phyloP scores from a whole-genome alignment of 805 yeast genomes.

The Pichia eremophila region DNA sequence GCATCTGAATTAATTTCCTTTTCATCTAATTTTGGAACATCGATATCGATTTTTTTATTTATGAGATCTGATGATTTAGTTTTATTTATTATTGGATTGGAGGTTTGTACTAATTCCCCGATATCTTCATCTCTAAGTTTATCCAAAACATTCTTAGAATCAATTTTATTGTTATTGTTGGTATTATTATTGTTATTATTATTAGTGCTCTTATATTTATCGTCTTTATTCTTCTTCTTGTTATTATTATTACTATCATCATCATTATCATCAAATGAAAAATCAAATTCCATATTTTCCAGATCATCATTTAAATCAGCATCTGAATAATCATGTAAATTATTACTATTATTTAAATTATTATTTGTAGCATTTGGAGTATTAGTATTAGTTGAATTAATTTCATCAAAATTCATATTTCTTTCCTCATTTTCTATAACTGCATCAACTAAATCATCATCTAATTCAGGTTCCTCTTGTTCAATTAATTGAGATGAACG shows the following conservation, averaged over 20 bases:
- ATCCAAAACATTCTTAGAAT: constrained; percentile 2
- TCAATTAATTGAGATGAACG: constrained; percentile 13
- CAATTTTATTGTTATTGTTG: constrained; percentile 1
- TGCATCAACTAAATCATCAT: constrained; percentile 34
- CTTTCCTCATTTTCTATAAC: constrained; percentile 35
- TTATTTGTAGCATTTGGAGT: neutral
- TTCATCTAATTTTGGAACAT: constrained; percentile 44
- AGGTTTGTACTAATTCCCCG: constrained; percentile 41
- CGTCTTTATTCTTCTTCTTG: constrained; percentile 5
- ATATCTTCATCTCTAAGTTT: constrained; percentile 44
- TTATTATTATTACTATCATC: constrained; percentile 25
- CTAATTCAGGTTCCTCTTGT: constrained; percentile 30
- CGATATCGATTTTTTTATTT: constrained; percentile 23
- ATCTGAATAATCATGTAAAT: neutral
- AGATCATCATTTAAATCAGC: constrained; percentile 11
- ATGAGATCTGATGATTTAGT: constrained; percentile 1
- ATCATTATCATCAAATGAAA: constrained; percentile 23
- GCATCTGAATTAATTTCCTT: constrained; percentile 43
- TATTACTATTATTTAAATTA: neutral
- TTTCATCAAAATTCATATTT: constrained; percentile 19
- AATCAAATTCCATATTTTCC: constrained; percentile 17
- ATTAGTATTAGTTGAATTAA: constrained; percentile 14
- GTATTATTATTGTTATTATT: constrained; percentile 11
- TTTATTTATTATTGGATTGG: constrained; percentile 1
- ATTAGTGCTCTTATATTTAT: constrained; percentile 25